A percentile compares a stretch with the other conserved stretches of the same genome.
phyloP scores from a whole-genome alignment of 208 protist species.

The Leishmania amazonensis region DNA sequence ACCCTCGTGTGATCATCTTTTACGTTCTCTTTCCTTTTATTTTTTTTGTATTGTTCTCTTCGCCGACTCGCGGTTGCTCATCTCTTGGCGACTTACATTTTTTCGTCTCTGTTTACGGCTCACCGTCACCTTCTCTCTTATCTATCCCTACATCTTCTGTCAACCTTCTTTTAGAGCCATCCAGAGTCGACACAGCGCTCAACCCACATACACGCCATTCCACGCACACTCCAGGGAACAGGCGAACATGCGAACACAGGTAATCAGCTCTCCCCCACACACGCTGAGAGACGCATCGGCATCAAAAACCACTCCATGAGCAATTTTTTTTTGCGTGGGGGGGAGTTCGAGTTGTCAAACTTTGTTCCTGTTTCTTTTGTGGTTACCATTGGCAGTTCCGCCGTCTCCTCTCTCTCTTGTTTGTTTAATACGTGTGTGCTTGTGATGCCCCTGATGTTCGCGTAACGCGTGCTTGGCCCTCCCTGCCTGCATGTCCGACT shows the following conservation, averaged over 20 bases:
- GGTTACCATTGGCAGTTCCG: neutral
- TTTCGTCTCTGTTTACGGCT: neutral
- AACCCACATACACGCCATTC: neutral
- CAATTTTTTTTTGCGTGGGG: neutral
- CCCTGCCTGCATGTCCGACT: neutral
- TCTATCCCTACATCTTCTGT: neutral
- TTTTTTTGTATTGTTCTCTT: neutral
- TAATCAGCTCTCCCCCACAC: neutral
- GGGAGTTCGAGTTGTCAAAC: too few species aligned
- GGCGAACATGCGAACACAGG: neutral
- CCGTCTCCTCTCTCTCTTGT: neutral
- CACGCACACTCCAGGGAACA: neutral
- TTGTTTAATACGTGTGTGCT: neutral
- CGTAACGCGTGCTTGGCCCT: neutral
- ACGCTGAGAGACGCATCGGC: neutral
- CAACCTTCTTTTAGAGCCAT: neutral
- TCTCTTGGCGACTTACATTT: neutral
- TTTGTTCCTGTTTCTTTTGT: neutral
- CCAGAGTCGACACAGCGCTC: neutral
- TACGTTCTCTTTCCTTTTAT: neutral
- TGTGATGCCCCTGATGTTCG: neutral
- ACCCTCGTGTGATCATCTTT: neutral
- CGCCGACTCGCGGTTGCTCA: neutral
- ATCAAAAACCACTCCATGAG: neutral
- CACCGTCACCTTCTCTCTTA: neutral